Evolutionary conservation across 768 basidiomycete genomes (phyloP), one percentile per base, ranked within the genome.

Genomic region (Clitopilus passeckerianus): DNA sequence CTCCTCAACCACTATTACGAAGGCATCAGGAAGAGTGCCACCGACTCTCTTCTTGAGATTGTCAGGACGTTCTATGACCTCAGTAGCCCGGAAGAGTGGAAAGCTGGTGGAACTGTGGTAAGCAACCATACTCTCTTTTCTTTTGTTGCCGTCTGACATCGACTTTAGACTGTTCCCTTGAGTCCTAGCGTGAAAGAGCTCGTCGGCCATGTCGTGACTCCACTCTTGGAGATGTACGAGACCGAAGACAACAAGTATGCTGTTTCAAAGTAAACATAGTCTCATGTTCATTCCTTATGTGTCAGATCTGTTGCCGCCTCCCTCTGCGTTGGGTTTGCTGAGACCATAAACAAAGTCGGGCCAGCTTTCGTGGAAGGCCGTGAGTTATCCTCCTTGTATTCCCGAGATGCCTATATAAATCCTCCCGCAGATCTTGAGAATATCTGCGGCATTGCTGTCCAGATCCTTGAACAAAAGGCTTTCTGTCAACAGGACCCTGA

Each of bases 221-320:
- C 86, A 23, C 80, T 98, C 30, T 70, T 98, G 60, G 90, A 95
- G 57, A 88, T 94, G 86, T 96, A 92, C 73, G 88, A 91, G 67
- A 85, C 87, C 2, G 97, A 99, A 74, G 97, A 99, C 67, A 94
- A 96, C 80, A 96, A 98, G 94, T 97, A 69, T 78, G 93, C 84
- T 10, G 4, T 62, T 67, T 59, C 22, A 37, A n/a, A 35, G 56
- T 46, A n/a, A 22, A 7, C 22, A 30, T 22, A 7, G 54, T 57
- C 33, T 58, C 30, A 57, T 64, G 60, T 58, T 59, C 66, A 53
- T 71, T 54, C 15, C 57, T 16, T 64, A n/a, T n/a, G n/a, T n/a
- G n/a, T n/a, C n/a, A 96, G 94, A 78, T 82, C 85, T 61, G 96
- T 98, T 59, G 95, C 90, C 37, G 89, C 93, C 57, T 77, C 90